Percentiles rank a stretch among this genome's conserved stretches.
Evolutionary conservation across 176 grass and related monocot species (phyloP).

Genomic region (Musa schizocarpa): DNA sequence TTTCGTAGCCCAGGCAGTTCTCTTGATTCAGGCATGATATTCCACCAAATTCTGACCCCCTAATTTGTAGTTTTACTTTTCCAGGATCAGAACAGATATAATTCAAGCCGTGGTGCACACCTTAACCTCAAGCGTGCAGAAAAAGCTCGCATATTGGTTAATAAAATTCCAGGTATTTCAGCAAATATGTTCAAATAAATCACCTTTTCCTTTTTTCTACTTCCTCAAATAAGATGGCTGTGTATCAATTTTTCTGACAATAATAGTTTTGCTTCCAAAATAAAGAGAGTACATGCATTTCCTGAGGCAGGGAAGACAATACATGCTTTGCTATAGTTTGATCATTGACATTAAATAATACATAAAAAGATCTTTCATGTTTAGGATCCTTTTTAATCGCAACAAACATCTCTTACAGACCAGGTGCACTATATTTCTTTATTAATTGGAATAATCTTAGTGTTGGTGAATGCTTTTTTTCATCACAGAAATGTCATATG

Average conservation of each 20-base stretch:
- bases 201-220: not conserved
- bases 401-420: not conserved
- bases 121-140: slow-evolving; percentile 96
- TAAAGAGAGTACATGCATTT: not conserved
- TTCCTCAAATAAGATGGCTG: not conserved
- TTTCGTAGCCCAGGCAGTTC: not conserved
- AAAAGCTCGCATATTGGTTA: slow-evolving; percentile 93
- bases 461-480: no score
- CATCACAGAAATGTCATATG: no score
- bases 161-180: slow-evolving; percentile 88
- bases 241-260: not conserved
- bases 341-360: not conserved
- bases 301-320: no score
- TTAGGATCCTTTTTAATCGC: not conserved
- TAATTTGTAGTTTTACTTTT: slow-evolving; percentile 5
- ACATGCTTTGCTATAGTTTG: no score
- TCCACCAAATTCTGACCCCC: not conserved
- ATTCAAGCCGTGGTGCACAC: slow-evolving; percentile 93
- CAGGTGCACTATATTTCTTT: no score
- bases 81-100: slow-evolving; percentile 99
- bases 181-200: not conserved
- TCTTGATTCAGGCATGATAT: not conserved
- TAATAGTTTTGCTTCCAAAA: not conserved
- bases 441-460: no score
- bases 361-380: not conserved